phyloP scores from a whole-genome alignment of 441 rosid species.

The Erysimum cheiri region DNA sequence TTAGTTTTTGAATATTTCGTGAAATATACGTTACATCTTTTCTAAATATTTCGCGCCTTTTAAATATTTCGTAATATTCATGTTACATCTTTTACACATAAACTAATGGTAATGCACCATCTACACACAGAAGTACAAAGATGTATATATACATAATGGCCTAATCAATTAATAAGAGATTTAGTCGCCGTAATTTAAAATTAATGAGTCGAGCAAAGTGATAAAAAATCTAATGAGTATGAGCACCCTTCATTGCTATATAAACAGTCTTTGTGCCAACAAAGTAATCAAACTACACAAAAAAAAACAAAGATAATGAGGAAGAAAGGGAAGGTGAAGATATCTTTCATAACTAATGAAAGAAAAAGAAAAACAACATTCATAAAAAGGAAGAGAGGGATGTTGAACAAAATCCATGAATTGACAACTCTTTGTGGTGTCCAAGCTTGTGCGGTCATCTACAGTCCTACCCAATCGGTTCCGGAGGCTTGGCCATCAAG shows the following conservation, averaged over 20 bases:
- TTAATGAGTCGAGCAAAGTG: background rate
- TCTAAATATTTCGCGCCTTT: too few relatives aligned
- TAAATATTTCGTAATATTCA: too few relatives aligned
- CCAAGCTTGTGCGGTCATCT: constrained; percentile 51
- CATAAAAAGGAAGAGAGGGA: constrained; percentile 54
- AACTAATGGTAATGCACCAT: background rate
- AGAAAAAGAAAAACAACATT: constrained; percentile 49
- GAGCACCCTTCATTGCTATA: background rate
- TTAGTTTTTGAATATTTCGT: too few relatives aligned
- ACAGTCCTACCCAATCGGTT: constrained; percentile 28
- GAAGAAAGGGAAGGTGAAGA: background rate
- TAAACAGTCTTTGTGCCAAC: background rate
- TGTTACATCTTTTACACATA: too few relatives aligned
- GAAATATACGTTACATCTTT: too few relatives aligned
- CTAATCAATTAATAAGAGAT: background rate
- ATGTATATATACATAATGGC: background rate
- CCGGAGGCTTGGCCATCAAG: constrained; percentile 57
- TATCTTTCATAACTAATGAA: background rate
- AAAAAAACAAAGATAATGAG: background rate
- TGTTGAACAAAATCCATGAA: constrained; percentile 59
- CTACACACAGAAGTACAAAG: background rate
- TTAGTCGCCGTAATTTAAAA: background rate
- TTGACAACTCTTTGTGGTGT: constrained; percentile 52
- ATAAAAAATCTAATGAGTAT: background rate
- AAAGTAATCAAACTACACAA: background rate